Evolutionary conservation across 23 red algal species (phyloP), one percentile per base, ranked within the genome.

Genomic region (Gracilariopsis chorda): DNA sequence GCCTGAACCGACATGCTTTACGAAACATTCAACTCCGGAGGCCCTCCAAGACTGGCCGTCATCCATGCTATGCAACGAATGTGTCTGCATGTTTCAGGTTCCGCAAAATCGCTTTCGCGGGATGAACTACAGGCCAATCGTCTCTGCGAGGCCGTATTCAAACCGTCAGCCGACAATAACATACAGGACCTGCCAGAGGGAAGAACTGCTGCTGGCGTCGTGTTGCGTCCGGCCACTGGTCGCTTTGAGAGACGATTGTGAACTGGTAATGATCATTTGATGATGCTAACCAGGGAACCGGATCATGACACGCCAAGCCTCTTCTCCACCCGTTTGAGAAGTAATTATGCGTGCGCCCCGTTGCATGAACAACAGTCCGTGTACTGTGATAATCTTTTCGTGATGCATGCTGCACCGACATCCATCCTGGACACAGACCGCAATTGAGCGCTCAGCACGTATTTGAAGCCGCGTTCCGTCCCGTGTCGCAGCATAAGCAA

Each of bases 381-480:
- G 56, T 91, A 91, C 48, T 91, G 88, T 73, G 88, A 91, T 51
- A 80, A 91, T n/a, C 88, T 73, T 40, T 82, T 72, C 58, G 88
- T 91, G 14, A 25, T 91, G n/a, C 5, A 9, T 33, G 88, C 73
- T 23, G 75, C 58, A 13, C 39, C 53, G 19, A 20, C 47, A 13
- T 3, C n/a, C 45, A 28, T 10, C 10, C 33, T 91, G 56, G n/a
- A n/a, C n/a, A n/a, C n/a, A n/a, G n/a, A n/a, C n/a, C n/a, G n/a
- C n/a, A n/a, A n/a, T n/a, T n/a, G n/a, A n/a, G n/a, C n/a, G n/a
- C n/a, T n/a, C n/a, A n/a, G n/a, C n/a, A n/a, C n/a, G n/a, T n/a
- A n/a, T n/a, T n/a, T n/a, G n/a, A n/a, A n/a, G n/a, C n/a, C n/a
- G n/a, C n/a, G n/a, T n/a, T n/a, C n/a, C n/a, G n/a, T n/a, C n/a